Percentiles rank a stretch among this genome's conserved stretches.
These are phyloP conservation scores for Populus alba DNA, from an alignment of 345 rosid genomes.

Conservation along the genomic window DNA sequence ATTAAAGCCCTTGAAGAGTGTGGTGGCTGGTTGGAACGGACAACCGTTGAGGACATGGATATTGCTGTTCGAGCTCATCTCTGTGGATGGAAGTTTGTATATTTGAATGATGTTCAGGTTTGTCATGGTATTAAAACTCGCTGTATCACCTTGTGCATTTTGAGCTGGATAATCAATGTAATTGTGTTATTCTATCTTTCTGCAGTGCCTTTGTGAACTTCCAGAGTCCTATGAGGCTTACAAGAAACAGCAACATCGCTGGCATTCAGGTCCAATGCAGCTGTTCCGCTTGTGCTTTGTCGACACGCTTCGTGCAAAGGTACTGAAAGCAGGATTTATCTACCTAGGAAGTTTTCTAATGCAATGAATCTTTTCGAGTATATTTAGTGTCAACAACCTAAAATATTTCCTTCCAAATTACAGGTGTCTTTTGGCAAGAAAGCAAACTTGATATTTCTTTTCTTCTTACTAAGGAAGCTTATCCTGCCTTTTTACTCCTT, in stretches of 20 bases:
- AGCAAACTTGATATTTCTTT: slow-evolving; percentile 77
- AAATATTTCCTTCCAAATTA: neutral
- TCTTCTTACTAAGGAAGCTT: slow-evolving; percentile 84
- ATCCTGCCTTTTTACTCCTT: slow-evolving; percentile 90
- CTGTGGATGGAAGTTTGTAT: slow-evolving; percentile 88
- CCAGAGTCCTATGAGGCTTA: slow-evolving; percentile 96
- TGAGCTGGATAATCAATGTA: neutral
- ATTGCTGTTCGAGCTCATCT: slow-evolving; percentile 92
- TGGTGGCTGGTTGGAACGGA: slow-evolving; percentile 95
- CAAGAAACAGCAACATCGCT: slow-evolving; percentile 90
- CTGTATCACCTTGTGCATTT: slow-evolving; percentile 1
- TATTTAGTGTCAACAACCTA: neutral
- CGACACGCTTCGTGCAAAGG: slow-evolving; percentile 77
- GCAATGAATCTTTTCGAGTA: neutral
- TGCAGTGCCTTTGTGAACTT: slow-evolving; percentile 89
- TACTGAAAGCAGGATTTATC: slow-evolving; percentile 6
- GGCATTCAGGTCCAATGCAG: slow-evolving; percentile 99
- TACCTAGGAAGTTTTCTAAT: neutral
- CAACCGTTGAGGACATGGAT: slow-evolving; percentile 97
- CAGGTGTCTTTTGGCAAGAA: slow-evolving; percentile 76
- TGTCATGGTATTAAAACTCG: neutral
- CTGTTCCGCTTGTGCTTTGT: slow-evolving; percentile 74
- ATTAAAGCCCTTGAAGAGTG: slow-evolving; percentile 82
- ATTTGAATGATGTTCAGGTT: slow-evolving; percentile 82
- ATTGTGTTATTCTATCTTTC: slow-evolving; percentile 1